Evolutionary conservation across 108 stramenopile species (phyloP), one percentile per base, ranked within the genome.

Genomic region (Parietichytrium sp.): DNA sequence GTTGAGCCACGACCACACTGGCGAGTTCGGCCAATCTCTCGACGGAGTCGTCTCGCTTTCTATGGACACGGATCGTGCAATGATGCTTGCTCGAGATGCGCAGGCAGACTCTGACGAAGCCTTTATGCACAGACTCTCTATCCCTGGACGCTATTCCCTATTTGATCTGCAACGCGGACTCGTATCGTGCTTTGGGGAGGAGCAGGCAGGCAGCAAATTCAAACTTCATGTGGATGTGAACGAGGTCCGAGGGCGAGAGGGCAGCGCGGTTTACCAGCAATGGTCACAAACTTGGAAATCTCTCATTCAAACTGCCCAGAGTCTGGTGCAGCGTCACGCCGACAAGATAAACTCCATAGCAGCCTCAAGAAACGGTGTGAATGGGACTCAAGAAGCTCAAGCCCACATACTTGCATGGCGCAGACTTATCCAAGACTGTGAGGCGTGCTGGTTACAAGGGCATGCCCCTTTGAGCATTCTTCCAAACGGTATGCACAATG

Each of bases 401-500:
- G 42, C 61, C 33, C 6, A 45, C 6, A 10, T 72, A 0, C 12
- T 72, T 33, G 36, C 38, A 13, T 10, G 45, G 61, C 61, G 61
- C 42, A n/a, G n/a, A n/a, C 61, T 72, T 25, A 72, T 72, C 45
- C 38, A 72, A 10, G 61, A 72, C 61, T 72, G 61, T 42, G 61
- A 72, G 20, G 38, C 36, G 1, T 33, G 38, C 29, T 72, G 61
- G 61, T 42, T 72, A 12, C 61, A 38, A 27, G 61, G 61, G 16
- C 61, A 72, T 20, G 38, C 38, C 20, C 61, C 61, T 16, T 42
- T 72, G 38, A 6, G 42, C 2, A 13, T 72, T 7, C 6, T 33
- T 25, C 23, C 61, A 6, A 33, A n/a, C 20, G 29, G 6, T 6
- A 45, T n/a, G 10, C 20, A 25, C 10, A n/a, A n/a, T n/a, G n/a